Base-by-base conservation (phyloP, 306 rosid species). In the Luffa acutangula region DNA sequence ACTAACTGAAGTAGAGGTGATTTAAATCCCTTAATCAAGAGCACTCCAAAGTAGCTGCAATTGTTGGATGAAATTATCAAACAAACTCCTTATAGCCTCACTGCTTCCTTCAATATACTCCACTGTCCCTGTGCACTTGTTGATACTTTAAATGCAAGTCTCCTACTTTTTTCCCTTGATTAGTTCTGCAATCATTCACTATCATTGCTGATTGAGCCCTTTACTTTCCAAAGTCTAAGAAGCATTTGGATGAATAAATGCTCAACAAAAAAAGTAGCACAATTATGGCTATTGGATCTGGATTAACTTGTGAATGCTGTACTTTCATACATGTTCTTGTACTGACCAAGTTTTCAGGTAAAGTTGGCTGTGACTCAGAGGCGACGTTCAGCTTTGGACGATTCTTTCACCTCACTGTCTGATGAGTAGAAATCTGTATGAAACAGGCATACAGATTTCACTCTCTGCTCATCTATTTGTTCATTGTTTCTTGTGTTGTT, bases 231-330 rank as follows among this genome's bases (percentile, higher is more conserved):
- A 73, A 73, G 60, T 33, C 43, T 46, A 46, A 31, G 77, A 20
- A 70, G 76, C 76, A 70, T 48, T 25, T 31, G 58, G 77, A 73
- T 73, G 77, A 48, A 48, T 31, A 73, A 73, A 73, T 49, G 59
- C 59, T 25, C 43, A 31, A 76, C 52, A 5, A 15, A 31, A 34
- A 31, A 48, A 12, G 34, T 6, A 33, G 78, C 78, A 17, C 48
- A 74, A 15, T 34, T 34, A 49, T 69, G 53, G 41, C 14, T 34
- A 34, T 51, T 74, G 62, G 46, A 49, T 51, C 46, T 51, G 39
- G 6, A 41, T 21, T 63, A 63, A 21, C 59, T 73, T 49, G 43
- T 72, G 59, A 48, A 48, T 4, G 21, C 21, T 21, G n/a, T 45
- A 71, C 58, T 72, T 20, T 31, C 21, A 73, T 46, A 25, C 77